phyloP scores from a whole-genome alignment of 1,139 yeast genomes.

The Trichomonascaceae sp. region DNA sequence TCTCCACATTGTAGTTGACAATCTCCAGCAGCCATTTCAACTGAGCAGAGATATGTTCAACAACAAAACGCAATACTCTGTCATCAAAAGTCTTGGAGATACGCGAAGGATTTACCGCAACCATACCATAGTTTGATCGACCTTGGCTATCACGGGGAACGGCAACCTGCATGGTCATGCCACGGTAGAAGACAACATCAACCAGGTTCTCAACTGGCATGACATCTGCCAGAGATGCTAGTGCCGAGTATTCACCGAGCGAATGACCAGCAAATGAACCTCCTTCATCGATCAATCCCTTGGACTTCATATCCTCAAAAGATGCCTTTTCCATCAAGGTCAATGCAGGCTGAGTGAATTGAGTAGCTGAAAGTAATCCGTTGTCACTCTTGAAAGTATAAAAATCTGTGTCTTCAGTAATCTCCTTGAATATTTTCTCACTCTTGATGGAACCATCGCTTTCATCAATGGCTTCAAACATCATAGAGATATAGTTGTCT shows the following conservation, averaged over 20 bases:
- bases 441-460: slow-evolving; percentile 73
- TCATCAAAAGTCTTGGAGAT: slow-evolving; percentile 83
- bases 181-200: slow-evolving; percentile 98
- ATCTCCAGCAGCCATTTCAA: slow-evolving; percentile 95
- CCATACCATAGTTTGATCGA: slow-evolving; percentile 98
- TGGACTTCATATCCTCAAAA: slow-evolving; percentile 92
- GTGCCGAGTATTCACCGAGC: slow-evolving; percentile 96
- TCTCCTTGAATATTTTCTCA: slow-evolving; percentile 92
- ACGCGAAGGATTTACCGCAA: slow-evolving; percentile 96
- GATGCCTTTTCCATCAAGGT: slow-evolving; percentile 99
- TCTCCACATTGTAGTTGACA: slow-evolving; percentile 96
- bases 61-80: slow-evolving; percentile 91
- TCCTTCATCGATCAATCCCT: slow-evolving; percentile 91
- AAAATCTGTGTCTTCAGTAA: slow-evolving; percentile 73
- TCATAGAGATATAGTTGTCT: slow-evolving; percentile 92
- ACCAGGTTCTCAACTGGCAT: slow-evolving; percentile 98
- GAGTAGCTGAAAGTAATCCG: slow-evolving; percentile 95
- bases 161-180: slow-evolving; percentile 99
- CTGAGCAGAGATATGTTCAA: slow-evolving; percentile 73
- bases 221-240: slow-evolving; percentile 94
- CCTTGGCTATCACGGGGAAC: slow-evolving; percentile 95
- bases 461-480: slow-evolving; percentile 89
- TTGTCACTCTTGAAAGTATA: slow-evolving; percentile 88
- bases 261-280: slow-evolving; percentile 99
- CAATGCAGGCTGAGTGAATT: slow-evolving; percentile 98